Evolutionary conservation across 495 filamentous ascomycete genomes (phyloP), one percentile per base, ranked within the genome.

Genomic region (Penicillium desertorum): DNA sequence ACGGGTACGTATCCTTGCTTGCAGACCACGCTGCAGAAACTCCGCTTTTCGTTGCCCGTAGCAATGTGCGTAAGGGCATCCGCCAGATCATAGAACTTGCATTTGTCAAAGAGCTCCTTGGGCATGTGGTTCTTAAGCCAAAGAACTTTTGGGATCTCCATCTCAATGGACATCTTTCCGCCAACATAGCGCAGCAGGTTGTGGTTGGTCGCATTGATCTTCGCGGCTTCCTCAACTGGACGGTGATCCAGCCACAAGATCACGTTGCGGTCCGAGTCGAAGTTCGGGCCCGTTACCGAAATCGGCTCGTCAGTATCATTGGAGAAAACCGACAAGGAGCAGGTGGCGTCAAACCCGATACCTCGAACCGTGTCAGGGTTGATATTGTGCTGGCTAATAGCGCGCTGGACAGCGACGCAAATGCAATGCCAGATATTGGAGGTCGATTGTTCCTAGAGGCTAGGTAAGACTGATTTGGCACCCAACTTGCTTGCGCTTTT

Each of bases 41-140:
- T 95, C 57, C 94, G 77, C 39, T 86, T 92, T 72, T 98, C 92
- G 53, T 85, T 90, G 5, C 93, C 94, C n/a, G 94, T 97, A 17
- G 94, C 94, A 57, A 98, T 81, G 66, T 97, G 91, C 0, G 94
- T 97, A 54, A 98, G 76, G n/a, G 88, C 94, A 72, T 98, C 94
- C 0, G 85, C 85, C 62, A 98, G 72, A 66, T 98, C 94, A 67
- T 93, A 98, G 68, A 98, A 98, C 67, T 95, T 96, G 83, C 92
- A 96, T 53, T 87, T 84, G 46, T 85, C 84, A 67, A 96, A 98
- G 12, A 93, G 77, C 54, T 94, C 90, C 50, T 86, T 79, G n/a
- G 94, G 89, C 94, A 98, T 97, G 72, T 97, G 80, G 67, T 95
- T 94, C 80, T 98, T 97, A 62, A 98, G 76, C 94, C 94, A 98